Percentiles rank a stretch among this genome's conserved stretches.
phyloP scores from a whole-genome alignment of 2,329 filamentous ascomycete genomes.

The Aspergillus pseudotamarii region DNA sequence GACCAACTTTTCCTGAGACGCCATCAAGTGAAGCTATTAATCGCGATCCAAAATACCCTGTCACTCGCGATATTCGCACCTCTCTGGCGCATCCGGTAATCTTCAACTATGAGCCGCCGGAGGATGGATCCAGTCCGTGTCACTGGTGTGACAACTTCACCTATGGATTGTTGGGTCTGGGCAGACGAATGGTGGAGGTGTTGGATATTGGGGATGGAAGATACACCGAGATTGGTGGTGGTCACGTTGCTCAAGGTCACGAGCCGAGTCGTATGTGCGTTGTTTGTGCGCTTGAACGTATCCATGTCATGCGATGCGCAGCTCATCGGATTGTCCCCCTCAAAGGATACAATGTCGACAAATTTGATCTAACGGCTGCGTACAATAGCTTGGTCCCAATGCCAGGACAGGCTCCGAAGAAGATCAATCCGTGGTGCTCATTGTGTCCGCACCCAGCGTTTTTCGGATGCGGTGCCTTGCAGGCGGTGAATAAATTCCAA shows the following conservation, averaged over 20 bases:
- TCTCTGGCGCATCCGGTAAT: constrained; percentile 44
- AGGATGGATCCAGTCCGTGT: constrained; percentile 31
- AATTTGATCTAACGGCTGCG: constrained; percentile 30
- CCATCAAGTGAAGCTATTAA: background rate
- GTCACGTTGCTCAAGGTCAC: constrained; percentile 36
- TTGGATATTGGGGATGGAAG: constrained; percentile 37
- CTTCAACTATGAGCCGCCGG: constrained; percentile 36
- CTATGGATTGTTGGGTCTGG: constrained; percentile 46
- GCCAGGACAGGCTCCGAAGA: constrained; percentile 23
- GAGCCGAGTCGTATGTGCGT: constrained; percentile 43
- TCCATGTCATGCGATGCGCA: constrained; percentile 39
- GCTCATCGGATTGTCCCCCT: constrained; percentile 35
- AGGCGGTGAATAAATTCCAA: constrained; percentile 16
- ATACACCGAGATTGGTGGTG: constrained; percentile 42
- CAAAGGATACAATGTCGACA: constrained; percentile 13
- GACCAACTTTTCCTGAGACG: background rate
- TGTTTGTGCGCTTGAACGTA: constrained; percentile 36
- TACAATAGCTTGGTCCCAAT: constrained; percentile 24
- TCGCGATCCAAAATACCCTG: background rate
- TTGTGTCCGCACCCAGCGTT: constrained; percentile 45
- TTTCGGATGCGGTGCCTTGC: constrained; percentile 33
- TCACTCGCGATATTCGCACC: constrained; percentile 36
- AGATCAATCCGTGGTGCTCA: constrained; percentile 39
- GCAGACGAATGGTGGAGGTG: constrained; percentile 35
- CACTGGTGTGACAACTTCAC: constrained; percentile 43